Percentiles rank a stretch among this genome's conserved stretches.
Conservation (phyloP, 371 early-diverging fungal genomes). For the Zychaea mexicana region DNA sequence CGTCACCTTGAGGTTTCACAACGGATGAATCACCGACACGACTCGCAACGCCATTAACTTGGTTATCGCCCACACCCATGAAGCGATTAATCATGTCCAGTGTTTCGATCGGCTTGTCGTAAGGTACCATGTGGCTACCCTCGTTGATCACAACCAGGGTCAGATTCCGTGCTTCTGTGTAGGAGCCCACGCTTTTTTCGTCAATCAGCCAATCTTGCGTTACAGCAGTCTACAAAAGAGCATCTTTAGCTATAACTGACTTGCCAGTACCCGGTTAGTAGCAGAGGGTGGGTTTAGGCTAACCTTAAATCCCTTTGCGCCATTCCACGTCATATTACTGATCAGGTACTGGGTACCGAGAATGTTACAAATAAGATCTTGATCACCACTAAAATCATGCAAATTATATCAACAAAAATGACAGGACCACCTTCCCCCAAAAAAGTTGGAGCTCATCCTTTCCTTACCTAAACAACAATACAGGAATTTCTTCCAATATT, state of each 20-base stretch:
- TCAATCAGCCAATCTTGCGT: conserved; percentile 60
- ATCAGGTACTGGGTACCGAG: conserved; percentile 74
- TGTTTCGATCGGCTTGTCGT: conserved; percentile 67
- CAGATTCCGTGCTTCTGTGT: conserved; percentile 66
- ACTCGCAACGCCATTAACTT: conserved; percentile 35
- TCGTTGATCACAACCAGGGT: conserved; percentile 69
- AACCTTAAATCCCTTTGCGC: conserved; percentile 67
- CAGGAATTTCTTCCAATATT: conserved; percentile 54
- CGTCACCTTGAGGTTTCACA: conserved; percentile 8
- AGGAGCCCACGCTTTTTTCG: conserved; percentile 55
- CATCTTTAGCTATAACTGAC: no score
- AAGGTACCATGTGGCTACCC: conserved; percentile 85
- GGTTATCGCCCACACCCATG: conserved; percentile 54
- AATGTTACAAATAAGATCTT: conserved; percentile 83
- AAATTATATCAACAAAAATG: no score
- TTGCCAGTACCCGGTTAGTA: no score
- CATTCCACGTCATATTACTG: conserved; percentile 76
- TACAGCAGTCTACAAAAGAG: conserved; percentile 27
- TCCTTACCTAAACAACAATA: conserved; percentile 68
- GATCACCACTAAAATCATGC: conserved; percentile 77
- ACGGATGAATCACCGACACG: conserved; percentile 25
- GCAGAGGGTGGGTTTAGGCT: not conserved
- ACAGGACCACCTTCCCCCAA: no score
- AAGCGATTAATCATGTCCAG: conserved; percentile 79
- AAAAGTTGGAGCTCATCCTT: no score